These are phyloP conservation scores for Pogostemon cablin DNA, from an alignment of 257 asterid genomes.

Conservation along the genomic window DNA sequence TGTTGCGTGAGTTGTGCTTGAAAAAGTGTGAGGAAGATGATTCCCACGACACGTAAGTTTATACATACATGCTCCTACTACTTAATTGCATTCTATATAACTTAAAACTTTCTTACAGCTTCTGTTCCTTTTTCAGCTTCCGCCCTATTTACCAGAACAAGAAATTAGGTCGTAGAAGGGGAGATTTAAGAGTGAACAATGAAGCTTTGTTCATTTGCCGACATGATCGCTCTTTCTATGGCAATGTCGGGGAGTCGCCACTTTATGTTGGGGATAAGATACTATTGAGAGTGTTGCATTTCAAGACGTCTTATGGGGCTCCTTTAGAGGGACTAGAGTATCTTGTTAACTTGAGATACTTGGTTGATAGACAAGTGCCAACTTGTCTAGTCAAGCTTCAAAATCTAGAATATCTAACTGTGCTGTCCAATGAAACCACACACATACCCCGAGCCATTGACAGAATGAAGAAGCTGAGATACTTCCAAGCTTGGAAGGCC, in stretches of 20 bases:
- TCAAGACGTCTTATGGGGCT: not conserved
- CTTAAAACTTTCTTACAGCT: not conserved
- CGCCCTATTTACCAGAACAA: not conserved
- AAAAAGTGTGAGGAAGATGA: not conserved
- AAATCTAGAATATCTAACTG: conserved; percentile 35
- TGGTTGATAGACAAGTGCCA: conserved; percentile 21
- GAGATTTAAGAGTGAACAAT: not conserved
- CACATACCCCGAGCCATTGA: not conserved
- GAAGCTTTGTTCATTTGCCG: conserved; percentile 20
- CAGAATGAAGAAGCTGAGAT: conserved; percentile 10
- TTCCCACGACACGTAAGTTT: conserved; percentile 22
- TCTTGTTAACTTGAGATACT: conserved; percentile 32
- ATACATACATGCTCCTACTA: too few species aligned
- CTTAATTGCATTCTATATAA: too few species aligned
- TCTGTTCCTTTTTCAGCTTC: not conserved
- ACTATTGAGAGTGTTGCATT: conserved; percentile 27
- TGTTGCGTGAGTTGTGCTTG: not conserved
- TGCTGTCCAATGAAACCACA: not conserved
- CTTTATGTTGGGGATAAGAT: conserved; percentile 27
- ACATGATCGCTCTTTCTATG: conserved; percentile 27
- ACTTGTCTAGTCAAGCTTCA: conserved; percentile 22
- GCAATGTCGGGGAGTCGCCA: not conserved
- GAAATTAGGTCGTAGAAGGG: too few species aligned
- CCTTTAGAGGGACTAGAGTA: not conserved
- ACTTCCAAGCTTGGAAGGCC: not conserved